Base-by-base conservation (phyloP, 495 filamentous ascomycete genomes). In the Massariosphaeria phaeospora region DNA sequence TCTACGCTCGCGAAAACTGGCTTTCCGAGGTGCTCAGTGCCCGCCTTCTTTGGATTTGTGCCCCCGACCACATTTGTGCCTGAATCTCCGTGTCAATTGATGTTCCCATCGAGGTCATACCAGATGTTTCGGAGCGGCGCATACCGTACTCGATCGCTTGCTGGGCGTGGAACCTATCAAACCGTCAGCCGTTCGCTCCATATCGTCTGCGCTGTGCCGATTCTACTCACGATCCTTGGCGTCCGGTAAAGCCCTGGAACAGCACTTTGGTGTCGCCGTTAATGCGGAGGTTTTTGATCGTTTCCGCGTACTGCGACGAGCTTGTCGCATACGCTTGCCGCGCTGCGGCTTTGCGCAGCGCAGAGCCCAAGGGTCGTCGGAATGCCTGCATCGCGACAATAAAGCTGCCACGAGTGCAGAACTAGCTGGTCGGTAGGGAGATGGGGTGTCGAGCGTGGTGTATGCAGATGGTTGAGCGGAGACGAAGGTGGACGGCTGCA, bases 1-100 rank as follows among this genome's bases (percentile, higher is more conserved):
- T 70, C 69, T 51, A 99, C 94, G 59, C 80, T 93, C 48, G 79
- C 86, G 73, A 97, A 99, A 60, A 99, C 94, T 15, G 93, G 93
- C 54, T 84, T 85, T 68, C 85, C 91, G 48, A 99, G 82, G 76
- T 99, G 93, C 62, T 75, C 80, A 48, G 79, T 74, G 63, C 93
- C 93, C 61, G 93, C 93, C 76, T 99, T 99, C 81, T 95, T 97
- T 66, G 93, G 93, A 75, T 96, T 97, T 69, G 89, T 96, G 66
- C 93, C 93, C 70, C 93, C 93, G 59, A 99, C 89, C 64, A 99
- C 89, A 68, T 95, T 91, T 48, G 93, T 97, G 63, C 91, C 91
- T 94, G 67, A 55, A 50, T 41, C 50, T 50, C 31, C 5, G 45
- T 64, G 70, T 76, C 52, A 73, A 72, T 59, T 36, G 69, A 48